Conservation (phyloP, 164 flowering plant genomes). For the Buxus sempervirens region DNA sequence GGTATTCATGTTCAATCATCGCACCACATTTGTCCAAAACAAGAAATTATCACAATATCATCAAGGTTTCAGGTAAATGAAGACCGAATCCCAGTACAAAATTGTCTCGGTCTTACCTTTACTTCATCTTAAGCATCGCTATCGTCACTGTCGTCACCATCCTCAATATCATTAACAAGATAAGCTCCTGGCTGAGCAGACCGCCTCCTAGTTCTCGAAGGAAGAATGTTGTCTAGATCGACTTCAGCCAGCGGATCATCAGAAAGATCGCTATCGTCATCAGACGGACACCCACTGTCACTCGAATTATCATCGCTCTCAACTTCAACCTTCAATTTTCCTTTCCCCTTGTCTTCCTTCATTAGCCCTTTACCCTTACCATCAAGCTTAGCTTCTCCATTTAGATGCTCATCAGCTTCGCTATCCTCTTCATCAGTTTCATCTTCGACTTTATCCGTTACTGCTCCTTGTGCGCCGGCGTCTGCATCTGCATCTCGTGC, state of each 20-base stretch:
- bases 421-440: constrained; percentile 17
- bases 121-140: constrained; percentile 27
- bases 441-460: constrained; percentile 10
- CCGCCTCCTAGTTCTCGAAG: constrained; percentile 69
- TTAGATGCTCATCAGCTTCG: constrained; percentile 24
- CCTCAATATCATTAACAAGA: constrained; percentile 31
- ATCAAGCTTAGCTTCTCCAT: constrained; percentile 32
- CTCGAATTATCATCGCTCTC: constrained; percentile 30
- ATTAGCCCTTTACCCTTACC: constrained; percentile 57
- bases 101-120: constrained; percentile 15
- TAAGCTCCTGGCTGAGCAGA: constrained; percentile 42
- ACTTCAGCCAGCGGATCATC: constrained; percentile 89
- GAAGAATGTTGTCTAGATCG: constrained; percentile 78
- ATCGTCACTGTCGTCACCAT: constrained; percentile 44
- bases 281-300: constrained; percentile 25
- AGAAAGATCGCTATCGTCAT: constrained; percentile 51
- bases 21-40: background rate
- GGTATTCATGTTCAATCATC: background rate
- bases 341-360: constrained; percentile 54
- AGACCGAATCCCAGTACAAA: background rate
- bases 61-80: background rate
- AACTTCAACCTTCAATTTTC: constrained; percentile 41
- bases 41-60: background rate
- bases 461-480: constrained; percentile 8
- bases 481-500: background rate